Percentiles rank a stretch among this genome's conserved stretches.
Evolutionary conservation across 2,329 filamentous ascomycete genomes (phyloP).

Genomic region (Didymella arachidicola): DNA sequence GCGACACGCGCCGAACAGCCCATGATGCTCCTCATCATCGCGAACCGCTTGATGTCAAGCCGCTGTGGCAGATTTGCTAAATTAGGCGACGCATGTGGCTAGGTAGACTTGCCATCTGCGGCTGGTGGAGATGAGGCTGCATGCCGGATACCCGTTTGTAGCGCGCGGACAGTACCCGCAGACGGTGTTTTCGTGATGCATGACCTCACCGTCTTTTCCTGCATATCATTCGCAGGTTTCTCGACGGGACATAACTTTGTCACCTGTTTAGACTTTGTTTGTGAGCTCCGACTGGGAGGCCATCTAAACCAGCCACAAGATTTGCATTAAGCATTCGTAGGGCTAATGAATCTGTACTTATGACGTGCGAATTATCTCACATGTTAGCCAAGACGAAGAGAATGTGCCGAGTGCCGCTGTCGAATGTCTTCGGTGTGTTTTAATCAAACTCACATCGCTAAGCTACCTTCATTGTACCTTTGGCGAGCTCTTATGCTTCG

Average conservation of each 20-base stretch:
- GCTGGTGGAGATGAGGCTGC: slow-evolving; percentile 1
- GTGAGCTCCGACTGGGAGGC: not conserved
- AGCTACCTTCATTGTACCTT: not conserved
- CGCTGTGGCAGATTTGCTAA: slow-evolving; percentile 16
- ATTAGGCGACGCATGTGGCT: slow-evolving; percentile 14
- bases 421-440: not conserved
- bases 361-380: slow-evolving; percentile 8
- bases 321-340: not conserved
- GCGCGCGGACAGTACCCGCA: not conserved
- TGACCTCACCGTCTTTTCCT: slow-evolving; percentile 4
- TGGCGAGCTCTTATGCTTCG: not conserved
- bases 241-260: not conserved
- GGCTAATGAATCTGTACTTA: not conserved
- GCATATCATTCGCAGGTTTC: not conserved
- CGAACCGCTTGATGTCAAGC: not conserved
- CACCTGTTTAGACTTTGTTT: not conserved
- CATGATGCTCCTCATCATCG: slow-evolving; percentile 1
- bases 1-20: slow-evolving; percentile 12
- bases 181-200: not conserved
- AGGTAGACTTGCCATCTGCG: slow-evolving; percentile 1
- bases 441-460: not conserved
- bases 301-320: not conserved
- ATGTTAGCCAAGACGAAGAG: not conserved
- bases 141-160: slow-evolving; percentile 19
- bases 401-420: not conserved